phyloP scores from a whole-genome alignment of 1,284 basidiomycete genomes.

The Fomes fomentarius region DNA sequence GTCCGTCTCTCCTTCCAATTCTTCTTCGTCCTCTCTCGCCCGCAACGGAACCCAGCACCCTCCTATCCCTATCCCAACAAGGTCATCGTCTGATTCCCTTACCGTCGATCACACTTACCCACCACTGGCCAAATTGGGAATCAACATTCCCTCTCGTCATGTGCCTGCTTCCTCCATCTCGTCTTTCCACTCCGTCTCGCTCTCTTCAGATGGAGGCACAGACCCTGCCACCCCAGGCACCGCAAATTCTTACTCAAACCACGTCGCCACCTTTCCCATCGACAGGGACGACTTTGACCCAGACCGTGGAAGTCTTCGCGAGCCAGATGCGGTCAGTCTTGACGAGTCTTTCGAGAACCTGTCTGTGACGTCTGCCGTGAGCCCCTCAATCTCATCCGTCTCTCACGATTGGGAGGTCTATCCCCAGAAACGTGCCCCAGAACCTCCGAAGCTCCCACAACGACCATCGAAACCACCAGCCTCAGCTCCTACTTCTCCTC shows the following conservation, averaged over 20 bases:
- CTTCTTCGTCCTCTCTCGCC: slow-evolving; percentile 28
- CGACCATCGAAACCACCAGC: slow-evolving; percentile 39
- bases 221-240: slow-evolving; percentile 45
- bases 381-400: slow-evolving; percentile 30
- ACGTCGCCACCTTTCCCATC: slow-evolving; percentile 51
- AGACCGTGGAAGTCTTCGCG: slow-evolving; percentile 31
- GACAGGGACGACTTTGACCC: slow-evolving; percentile 41
- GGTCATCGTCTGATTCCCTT: slow-evolving; percentile 41
- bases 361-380: slow-evolving; percentile 40
- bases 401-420: slow-evolving; percentile 36
- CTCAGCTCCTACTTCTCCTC: slow-evolving; percentile 24
- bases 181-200: slow-evolving; percentile 80
- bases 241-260: slow-evolving; percentile 39
- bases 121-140: slow-evolving; percentile 42
- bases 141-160: slow-evolving; percentile 45
- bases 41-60: slow-evolving; percentile 23
- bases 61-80: slow-evolving; percentile 1
- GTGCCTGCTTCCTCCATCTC: slow-evolving; percentile 71
- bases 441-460: slow-evolving; percentile 60
- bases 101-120: slow-evolving; percentile 63
- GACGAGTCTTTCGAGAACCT: slow-evolving; percentile 75
- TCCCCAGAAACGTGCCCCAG: slow-evolving; percentile 31
- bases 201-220: slow-evolving; percentile 66
- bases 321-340: slow-evolving; percentile 59
- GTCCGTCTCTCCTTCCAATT: slow-evolving; percentile 42